phyloP scores from a whole-genome alignment of 2,329 filamentous ascomycete species.

The Trichophyton schoenleinii region DNA sequence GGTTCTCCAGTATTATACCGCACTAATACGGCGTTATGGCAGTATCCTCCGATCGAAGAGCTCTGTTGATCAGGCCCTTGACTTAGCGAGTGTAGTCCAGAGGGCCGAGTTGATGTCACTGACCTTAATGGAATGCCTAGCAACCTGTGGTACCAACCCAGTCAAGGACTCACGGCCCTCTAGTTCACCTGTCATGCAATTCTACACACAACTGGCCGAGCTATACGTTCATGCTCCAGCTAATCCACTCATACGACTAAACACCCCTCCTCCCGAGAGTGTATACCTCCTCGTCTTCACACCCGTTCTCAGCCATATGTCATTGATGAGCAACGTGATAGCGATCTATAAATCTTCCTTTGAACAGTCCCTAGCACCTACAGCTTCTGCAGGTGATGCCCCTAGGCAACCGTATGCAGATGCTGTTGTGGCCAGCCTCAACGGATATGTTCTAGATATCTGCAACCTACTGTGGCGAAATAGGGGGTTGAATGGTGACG shows the following conservation, averaged over 20 bases:
- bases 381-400: constrained; percentile 23
- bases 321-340: constrained; percentile 57
- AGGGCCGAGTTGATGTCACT: constrained; percentile 44
- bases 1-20: constrained; percentile 56
- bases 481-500: constrained; percentile 53
- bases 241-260: constrained; percentile 48
- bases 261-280: constrained; percentile 53
- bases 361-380: constrained; percentile 45
- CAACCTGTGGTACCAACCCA: constrained; percentile 8
- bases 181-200: constrained; percentile 47
- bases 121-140: constrained; percentile 45
- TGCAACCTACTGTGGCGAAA: constrained; percentile 74
- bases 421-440: constrained; percentile 56
- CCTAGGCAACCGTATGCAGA: constrained; percentile 39
- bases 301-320: constrained; percentile 49
- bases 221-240: constrained; percentile 43
- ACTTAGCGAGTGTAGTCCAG: constrained; percentile 36
- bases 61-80: constrained; percentile 1
- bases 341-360: constrained; percentile 63
- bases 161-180: constrained; percentile 15
- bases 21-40: constrained; percentile 48
- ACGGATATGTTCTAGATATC: constrained; percentile 74
- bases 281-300: constrained; percentile 62
- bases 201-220: constrained; percentile 53
- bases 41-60: constrained; percentile 23